These are phyloP conservation scores for Hapsidospora chrysogenum DNA, from an alignment of 495 filamentous ascomycete species.

Conservation along the genomic window DNA sequence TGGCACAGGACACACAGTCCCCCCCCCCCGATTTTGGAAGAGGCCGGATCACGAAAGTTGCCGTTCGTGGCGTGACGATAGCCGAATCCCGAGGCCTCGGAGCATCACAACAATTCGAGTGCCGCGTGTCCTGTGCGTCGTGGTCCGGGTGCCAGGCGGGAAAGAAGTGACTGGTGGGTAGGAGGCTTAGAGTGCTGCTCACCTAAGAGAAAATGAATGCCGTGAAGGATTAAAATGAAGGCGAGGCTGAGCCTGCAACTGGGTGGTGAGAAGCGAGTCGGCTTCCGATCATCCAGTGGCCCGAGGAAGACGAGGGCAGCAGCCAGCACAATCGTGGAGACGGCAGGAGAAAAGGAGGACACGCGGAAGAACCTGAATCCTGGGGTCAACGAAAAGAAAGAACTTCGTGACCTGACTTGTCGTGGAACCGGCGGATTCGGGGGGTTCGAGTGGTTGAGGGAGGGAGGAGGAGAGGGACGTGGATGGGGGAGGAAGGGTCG, in stretches of 20 bases:
- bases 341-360: slow-evolving; percentile 1
- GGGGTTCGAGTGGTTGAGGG: background rate
- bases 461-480: background rate
- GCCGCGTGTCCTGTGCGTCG: too few species aligned
- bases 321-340: slow-evolving; percentile 1
- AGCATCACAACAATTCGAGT: too few species aligned
- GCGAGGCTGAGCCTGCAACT: too few species aligned
- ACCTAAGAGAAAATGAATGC: background rate
- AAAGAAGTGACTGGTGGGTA: too few species aligned
- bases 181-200: too few species aligned
- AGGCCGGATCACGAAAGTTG: too few species aligned
- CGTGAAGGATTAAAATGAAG: background rate
- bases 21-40: too few species aligned
- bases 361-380: slow-evolving; percentile 3
- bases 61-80: too few species aligned
- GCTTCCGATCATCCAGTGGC: background rate
- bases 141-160: too few species aligned
- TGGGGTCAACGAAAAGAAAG: slow-evolving; percentile 1
- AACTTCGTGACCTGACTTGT: slow-evolving; percentile 3
- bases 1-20: too few species aligned
- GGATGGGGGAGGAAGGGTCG: slow-evolving; percentile 1
- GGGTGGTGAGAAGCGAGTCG: background rate
- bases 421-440: slow-evolving; percentile 3
- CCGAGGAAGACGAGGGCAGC: slow-evolving; percentile 1
- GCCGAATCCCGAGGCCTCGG: too few species aligned